phyloP scores from a whole-genome alignment of 805 yeast species.

The Kuraishia capsulata region DNA sequence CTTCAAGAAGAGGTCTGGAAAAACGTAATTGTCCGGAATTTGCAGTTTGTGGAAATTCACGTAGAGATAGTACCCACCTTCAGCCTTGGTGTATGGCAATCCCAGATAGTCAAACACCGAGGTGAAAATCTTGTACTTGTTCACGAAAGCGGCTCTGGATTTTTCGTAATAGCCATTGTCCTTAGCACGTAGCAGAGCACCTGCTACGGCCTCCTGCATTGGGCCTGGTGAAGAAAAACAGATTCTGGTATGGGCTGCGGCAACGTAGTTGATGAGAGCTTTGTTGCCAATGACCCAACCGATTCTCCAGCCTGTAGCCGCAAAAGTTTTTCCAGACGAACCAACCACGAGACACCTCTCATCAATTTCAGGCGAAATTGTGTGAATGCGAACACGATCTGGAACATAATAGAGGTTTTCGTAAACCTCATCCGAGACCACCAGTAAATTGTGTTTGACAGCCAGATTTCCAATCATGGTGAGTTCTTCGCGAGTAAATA shows the following conservation, averaged over 20 bases:
- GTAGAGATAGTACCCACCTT: constrained; percentile 88
- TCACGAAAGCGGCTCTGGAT: constrained; percentile 58
- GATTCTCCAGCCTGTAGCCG: constrained; percentile 98
- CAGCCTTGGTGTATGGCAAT: constrained; percentile 83
- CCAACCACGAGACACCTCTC: constrained; percentile 84
- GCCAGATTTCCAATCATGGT: constrained; percentile 73
- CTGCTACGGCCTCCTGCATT: constrained; percentile 84
- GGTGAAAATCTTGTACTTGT: constrained; percentile 68
- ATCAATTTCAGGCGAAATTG: constrained; percentile 69
- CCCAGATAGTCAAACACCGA: constrained; percentile 77
- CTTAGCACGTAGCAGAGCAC: constrained; percentile 57
- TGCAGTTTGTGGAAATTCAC: constrained; percentile 81
- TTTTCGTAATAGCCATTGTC: constrained; percentile 56
- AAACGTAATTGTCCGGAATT: constrained; percentile 63
- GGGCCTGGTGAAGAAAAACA: constrained; percentile 90
- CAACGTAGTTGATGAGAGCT: constrained; percentile 70
- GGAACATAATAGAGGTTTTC: constrained; percentile 72
- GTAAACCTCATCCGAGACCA: constrained; percentile 91
- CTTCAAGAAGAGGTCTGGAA: constrained; percentile 63
- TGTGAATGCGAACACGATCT: constrained; percentile 71
- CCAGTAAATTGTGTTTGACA: constrained; percentile 71
- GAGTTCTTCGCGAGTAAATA: constrained; percentile 71
- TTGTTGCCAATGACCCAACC: constrained; percentile 92
- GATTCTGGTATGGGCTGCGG: constrained; percentile 89
- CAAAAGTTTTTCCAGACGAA: constrained; percentile 95